Evolutionary conservation across 1,139 yeast species (phyloP).

Genomic region (Debaryomyces sp.): DNA sequence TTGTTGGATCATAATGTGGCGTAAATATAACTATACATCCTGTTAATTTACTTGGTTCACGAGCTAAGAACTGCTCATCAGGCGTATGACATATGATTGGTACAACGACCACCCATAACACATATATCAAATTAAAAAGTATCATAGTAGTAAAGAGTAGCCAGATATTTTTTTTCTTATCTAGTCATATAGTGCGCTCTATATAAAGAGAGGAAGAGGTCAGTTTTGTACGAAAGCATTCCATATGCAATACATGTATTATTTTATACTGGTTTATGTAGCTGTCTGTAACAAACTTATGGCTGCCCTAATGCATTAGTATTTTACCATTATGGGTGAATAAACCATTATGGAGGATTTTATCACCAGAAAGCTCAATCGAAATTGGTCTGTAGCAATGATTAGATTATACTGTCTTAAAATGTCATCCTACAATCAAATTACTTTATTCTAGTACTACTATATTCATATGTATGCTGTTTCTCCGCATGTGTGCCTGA

Average conservation of each 20-base stretch:
- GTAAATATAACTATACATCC: constrained; percentile 1
- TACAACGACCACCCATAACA: neutral
- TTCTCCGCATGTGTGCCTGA: too few species aligned
- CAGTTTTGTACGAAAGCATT: neutral
- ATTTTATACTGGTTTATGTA: neutral
- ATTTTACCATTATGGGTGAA: neutral
- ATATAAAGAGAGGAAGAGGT: neutral
- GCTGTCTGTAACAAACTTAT: neutral
- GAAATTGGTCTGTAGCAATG: too few species aligned
- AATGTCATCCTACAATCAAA: too few species aligned
- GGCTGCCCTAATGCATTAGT: neutral
- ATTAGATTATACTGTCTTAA: too few species aligned
- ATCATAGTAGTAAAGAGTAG: neutral
- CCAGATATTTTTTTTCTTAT: neutral
- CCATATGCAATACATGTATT: neutral
- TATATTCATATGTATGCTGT: too few species aligned
- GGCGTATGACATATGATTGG: constrained; percentile 1
- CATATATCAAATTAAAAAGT: neutral
- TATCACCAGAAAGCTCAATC: too few species aligned
- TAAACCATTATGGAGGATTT: too few species aligned
- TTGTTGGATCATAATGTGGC: neutral
- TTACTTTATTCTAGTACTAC: too few species aligned
- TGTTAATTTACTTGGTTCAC: neutral
- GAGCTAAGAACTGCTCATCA: neutral
- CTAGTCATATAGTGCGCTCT: neutral